Percentiles rank a stretch among this genome's conserved stretches.
Evolutionary conservation across 2,329 filamentous ascomycete genomes (phyloP).

Genomic region (Blumeriella jaapii): DNA sequence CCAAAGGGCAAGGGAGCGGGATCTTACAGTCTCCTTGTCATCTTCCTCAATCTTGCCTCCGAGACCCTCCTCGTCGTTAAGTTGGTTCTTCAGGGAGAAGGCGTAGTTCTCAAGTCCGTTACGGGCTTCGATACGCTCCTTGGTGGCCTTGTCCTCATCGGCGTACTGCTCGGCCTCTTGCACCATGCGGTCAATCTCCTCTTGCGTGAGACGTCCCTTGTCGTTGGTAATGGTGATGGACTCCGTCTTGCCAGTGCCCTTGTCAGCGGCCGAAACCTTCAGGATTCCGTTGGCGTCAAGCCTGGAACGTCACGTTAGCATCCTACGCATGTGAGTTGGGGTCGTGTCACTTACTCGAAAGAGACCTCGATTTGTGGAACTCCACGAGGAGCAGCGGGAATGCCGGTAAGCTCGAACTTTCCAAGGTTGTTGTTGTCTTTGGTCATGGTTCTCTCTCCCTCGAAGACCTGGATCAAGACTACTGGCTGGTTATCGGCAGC

Average conservation of each 20-base stretch:
- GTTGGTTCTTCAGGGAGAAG: conserved; percentile 98
- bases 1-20: not conserved
- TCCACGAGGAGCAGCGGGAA: conserved; percentile 87
- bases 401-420: conserved; percentile 96
- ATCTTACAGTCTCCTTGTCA: conserved; percentile 85
- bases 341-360: conserved; percentile 46
- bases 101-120: conserved; percentile 99
- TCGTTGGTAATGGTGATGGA: conserved; percentile 99
- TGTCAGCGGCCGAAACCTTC: conserved; percentile 90
- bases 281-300: conserved; percentile 98
- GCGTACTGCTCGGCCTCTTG: conserved; percentile 96
- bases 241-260: conserved; percentile 95
- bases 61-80: conserved; percentile 91
- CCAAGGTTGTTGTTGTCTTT: conserved; percentile 96
- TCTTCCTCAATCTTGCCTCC: conserved; percentile 98
- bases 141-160: conserved; percentile 97
- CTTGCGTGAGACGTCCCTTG: conserved; percentile 90
- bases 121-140: conserved; percentile 90
- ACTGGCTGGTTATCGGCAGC: conserved; percentile 94
- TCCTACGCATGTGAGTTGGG: not conserved
- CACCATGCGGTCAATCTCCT: conserved; percentile 99
- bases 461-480: conserved; percentile 88
- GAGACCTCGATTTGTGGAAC: conserved; percentile 97
- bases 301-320: conserved; percentile 14
- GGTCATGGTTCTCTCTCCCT: conserved; percentile 87